A percentile compares a stretch with the other conserved stretches of the same genome.
Evolutionary conservation across 768 basidiomycete genomes (phyloP).

Genomic region (Tulasnella sp.): DNA sequence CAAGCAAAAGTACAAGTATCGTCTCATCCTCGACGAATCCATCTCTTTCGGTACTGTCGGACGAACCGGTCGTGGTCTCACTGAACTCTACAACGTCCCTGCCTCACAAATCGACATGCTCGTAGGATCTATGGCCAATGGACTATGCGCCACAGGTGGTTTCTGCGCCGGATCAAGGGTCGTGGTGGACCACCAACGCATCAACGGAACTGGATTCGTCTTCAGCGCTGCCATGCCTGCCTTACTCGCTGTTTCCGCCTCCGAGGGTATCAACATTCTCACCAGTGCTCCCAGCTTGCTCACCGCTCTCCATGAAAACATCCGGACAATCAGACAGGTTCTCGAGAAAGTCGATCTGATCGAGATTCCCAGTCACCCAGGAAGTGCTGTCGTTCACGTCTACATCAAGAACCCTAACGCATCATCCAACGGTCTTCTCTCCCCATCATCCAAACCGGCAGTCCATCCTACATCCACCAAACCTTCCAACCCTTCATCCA

Average conservation of each 20-base stretch:
- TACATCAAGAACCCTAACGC: conserved; percentile 34
- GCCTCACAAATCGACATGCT: conserved; percentile 88
- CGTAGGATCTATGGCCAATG: conserved; percentile 78
- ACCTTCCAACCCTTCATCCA: conserved; percentile 38
- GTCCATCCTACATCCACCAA: conserved; percentile 22
- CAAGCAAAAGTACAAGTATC: conserved; percentile 91
- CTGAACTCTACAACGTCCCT: conserved; percentile 87
- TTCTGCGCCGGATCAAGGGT: conserved; percentile 84
- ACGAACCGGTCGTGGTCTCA: conserved; percentile 84
- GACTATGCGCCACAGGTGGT: conserved; percentile 73
- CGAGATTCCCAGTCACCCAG: conserved; percentile 70
- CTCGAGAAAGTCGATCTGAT: conserved; percentile 74
- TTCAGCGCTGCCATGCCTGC: conserved; percentile 94
- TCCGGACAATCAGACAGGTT: conserved; percentile 58
- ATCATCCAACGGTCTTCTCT: conserved; percentile 22
- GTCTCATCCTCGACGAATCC: conserved; percentile 85
- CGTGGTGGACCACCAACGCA: conserved; percentile 88
- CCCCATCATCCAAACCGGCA: conserved; percentile 9
- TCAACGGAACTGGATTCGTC: conserved; percentile 90
- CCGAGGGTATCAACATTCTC: conserved; percentile 72
- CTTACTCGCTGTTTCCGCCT: conserved; percentile 74
- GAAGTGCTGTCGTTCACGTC: conserved; percentile 82
- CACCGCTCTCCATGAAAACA: conserved; percentile 64
- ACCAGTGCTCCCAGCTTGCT: conserved; percentile 64
- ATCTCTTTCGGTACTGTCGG: conserved; percentile 91